Percentiles rank a stretch among this genome's conserved stretches.
Conservation (phyloP, 2,329 filamentous ascomycete genomes). For the Sclerotiophoma versabilis region DNA sequence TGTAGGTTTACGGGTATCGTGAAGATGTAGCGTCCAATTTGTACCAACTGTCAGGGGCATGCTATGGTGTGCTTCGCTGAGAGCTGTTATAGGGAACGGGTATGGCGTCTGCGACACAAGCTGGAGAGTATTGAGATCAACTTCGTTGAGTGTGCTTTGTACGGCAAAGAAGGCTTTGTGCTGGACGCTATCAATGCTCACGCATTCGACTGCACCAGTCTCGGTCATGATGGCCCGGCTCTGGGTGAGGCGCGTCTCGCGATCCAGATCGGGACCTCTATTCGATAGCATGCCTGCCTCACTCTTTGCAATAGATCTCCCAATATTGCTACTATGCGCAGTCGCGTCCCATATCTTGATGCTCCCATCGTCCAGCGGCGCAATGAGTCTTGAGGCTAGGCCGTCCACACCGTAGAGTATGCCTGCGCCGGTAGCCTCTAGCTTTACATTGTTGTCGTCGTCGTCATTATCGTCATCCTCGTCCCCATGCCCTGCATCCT, state of each 20-base stretch:
- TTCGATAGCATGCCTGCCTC: conserved; percentile 70
- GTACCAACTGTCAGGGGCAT: conserved; percentile 85
- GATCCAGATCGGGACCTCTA: conserved; percentile 53
- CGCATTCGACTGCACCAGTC: conserved; percentile 77
- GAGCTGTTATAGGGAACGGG: conserved; percentile 81
- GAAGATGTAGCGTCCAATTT: conserved; percentile 78
- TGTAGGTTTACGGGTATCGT: conserved; percentile 70
- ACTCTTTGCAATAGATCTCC: conserved; percentile 71
- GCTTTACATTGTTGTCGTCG: conserved; percentile 49
- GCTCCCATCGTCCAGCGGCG: conserved; percentile 84
- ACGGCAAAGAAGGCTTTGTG: conserved; percentile 81
- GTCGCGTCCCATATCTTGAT: conserved; percentile 80
- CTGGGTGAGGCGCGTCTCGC: conserved; percentile 53
- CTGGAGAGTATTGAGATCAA: conserved; percentile 78
- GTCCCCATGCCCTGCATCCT: conserved; percentile 61
- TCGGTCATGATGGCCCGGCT: conserved; percentile 69
- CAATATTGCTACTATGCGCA: conserved; percentile 63
- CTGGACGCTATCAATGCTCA: conserved; percentile 75
- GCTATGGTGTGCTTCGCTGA: conserved; percentile 72
- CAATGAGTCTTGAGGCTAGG: conserved; percentile 68
- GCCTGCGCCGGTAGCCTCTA: conserved; percentile 77
- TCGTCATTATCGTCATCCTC: conserved; percentile 50
- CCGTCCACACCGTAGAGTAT: conserved; percentile 64
- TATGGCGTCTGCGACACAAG: conserved; percentile 74
- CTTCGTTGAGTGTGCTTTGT: conserved; percentile 77